Percentiles rank a stretch among this genome's conserved stretches.
phyloP scores from a whole-genome alignment of 805 yeast species.

The Metschnikowia kofuensis region DNA sequence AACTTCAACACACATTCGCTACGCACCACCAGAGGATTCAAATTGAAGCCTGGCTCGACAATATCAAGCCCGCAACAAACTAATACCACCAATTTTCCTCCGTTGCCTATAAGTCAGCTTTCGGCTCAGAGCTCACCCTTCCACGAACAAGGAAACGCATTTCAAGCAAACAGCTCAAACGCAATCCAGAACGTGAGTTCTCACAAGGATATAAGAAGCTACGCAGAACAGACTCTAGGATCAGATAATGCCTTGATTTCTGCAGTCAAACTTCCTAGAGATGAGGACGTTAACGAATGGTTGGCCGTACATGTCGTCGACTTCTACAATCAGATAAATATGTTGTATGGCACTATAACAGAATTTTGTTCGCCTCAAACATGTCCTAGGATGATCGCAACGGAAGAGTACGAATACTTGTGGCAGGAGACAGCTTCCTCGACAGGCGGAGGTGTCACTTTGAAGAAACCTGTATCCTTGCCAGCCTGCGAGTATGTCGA shows the following conservation, averaged over 20 bases:
- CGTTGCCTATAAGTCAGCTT: conserved; percentile 18
- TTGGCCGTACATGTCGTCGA: conserved; percentile 97
- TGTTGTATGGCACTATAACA: conserved; percentile 93
- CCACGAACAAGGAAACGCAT: conserved; percentile 9
- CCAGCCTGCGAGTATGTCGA: conserved; percentile 96
- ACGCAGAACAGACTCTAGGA: conserved; percentile 94
- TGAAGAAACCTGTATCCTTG: conserved; percentile 75
- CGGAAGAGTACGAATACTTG: conserved; percentile 92
- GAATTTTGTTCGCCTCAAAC: conserved; percentile 94
- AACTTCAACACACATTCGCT: conserved; percentile 44
- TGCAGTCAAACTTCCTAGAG: conserved; percentile 91
- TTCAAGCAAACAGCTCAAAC: conserved; percentile 29
- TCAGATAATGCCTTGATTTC: conserved; percentile 86
- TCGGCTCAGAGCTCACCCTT: conserved; percentile 9
- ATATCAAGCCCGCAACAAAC: conserved; percentile 38
- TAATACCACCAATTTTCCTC: conserved; percentile 32
- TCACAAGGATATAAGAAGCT: conserved; percentile 75
- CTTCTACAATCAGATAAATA: conserved; percentile 92
- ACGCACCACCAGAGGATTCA: conserved; percentile 42
- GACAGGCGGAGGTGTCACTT: conserved; percentile 25
- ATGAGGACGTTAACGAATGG: conserved; percentile 93
- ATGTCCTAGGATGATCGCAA: conserved; percentile 97
- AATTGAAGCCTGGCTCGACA: conserved; percentile 38
- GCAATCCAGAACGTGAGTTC: conserved; percentile 37
- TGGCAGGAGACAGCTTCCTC: conserved; percentile 77